Percentiles rank a stretch among this genome's conserved stretches.
Conservation (phyloP, 192 early-diverging fungal genomes). For the Ambispora gerdemannii region DNA sequence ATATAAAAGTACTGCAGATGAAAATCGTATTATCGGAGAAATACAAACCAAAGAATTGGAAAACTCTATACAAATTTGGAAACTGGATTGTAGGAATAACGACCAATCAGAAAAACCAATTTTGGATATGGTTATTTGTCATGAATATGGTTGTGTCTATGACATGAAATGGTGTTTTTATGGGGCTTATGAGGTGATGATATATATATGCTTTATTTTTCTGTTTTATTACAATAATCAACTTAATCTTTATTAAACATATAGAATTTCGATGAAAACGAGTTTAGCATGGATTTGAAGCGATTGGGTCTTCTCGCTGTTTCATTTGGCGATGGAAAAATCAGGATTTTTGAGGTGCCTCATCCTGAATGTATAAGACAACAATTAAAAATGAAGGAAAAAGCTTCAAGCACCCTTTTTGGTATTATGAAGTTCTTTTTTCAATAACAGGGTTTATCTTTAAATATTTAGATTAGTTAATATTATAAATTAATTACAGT, state of each 20-base stretch:
- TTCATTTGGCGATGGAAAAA: constrained; percentile 36
- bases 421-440: constrained; percentile 1
- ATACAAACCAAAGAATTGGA: constrained; percentile 17
- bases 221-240: neutral
- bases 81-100: constrained; percentile 24
- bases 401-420: constrained; percentile 6
- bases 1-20: constrained; percentile 29
- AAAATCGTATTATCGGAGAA: constrained; percentile 29
- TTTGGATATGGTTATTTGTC: constrained; percentile 43
- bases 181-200: constrained; percentile 39
- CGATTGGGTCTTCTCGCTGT: constrained; percentile 41
- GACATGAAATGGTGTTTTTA: constrained; percentile 47
- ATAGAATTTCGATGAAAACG: neutral
- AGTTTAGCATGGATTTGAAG: neutral
- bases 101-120: constrained; percentile 7
- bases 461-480: neutral
- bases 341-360: constrained; percentile 36
- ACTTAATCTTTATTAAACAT: neutral
- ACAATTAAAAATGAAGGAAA: neutral
- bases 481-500: neutral
- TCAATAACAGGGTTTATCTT: neutral
- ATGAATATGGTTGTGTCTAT: constrained; percentile 36
- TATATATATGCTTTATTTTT: neutral
- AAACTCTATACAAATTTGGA: constrained; percentile 46
- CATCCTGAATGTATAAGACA: constrained; percentile 32